A percentile compares a stretch with the other conserved stretches of the same genome.
These are phyloP conservation scores for Sicyos edulis DNA, from an alignment of 306 rosid genomes.

Conservation along the genomic window DNA sequence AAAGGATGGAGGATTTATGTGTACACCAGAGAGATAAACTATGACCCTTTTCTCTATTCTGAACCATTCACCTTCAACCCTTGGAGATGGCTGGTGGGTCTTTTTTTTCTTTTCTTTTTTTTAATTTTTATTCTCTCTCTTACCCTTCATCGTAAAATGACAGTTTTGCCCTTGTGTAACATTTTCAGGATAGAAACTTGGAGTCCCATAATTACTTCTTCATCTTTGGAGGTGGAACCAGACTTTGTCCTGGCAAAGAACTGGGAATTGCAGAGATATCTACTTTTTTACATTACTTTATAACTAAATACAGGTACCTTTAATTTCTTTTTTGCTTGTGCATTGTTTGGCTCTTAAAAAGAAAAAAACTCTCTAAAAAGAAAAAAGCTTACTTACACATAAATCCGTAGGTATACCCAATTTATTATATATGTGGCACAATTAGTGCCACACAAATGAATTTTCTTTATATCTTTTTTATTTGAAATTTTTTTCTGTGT, in stretches of 20 bases:
- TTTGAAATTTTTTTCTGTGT: too few species aligned
- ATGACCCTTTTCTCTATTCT: constrained; percentile 62
- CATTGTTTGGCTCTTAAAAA: neutral
- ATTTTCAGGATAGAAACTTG: constrained; percentile 50
- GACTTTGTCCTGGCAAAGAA: constrained; percentile 93
- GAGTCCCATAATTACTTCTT: constrained; percentile 60
- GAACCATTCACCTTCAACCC: constrained; percentile 84
- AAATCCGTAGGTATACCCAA: too few species aligned
- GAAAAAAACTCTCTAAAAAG: too few species aligned
- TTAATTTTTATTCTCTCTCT: neutral
- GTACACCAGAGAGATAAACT: constrained; percentile 85
- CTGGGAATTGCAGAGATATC: constrained; percentile 83
- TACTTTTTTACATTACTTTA: constrained; percentile 79
- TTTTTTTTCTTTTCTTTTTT: neutral
- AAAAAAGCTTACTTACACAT: too few species aligned
- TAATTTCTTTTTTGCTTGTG: neutral
- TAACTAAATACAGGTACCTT: constrained; percentile 82
- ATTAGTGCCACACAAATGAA: too few species aligned
- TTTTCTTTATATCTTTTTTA: too few species aligned
- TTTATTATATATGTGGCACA: too few species aligned
- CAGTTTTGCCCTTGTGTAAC: constrained; percentile 10
- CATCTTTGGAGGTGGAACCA: constrained; percentile 88
- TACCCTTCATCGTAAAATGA: constrained; percentile 4
- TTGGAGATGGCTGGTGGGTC: constrained; percentile 95
- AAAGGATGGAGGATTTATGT: constrained; percentile 95